Evolutionary conservation across 805 yeast species (phyloP), one percentile per base, ranked within the genome.

Genomic region (Teunomyces tritomae): DNA sequence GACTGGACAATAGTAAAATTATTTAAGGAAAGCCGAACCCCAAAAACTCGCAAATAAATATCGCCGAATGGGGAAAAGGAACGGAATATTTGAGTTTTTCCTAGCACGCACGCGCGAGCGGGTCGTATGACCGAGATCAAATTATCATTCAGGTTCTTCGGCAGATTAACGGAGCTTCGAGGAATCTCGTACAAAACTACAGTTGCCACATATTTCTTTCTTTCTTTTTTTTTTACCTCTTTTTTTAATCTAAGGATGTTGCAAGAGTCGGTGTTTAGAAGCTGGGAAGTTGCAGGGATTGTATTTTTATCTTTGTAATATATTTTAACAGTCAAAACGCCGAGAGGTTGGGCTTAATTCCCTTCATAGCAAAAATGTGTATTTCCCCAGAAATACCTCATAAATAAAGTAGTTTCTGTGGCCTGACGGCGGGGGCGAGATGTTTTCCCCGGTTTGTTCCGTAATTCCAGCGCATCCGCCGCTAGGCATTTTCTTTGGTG

Each of bases 1-100:
- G 24, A 1, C 24, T 20, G 24, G 24, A 20, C 6, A 29, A 24
- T n/a, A 9, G 11, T 8, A 34, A 0, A 34, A 16, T 4, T 3
- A 14, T 32, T 32, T 16, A 16, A 32, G 34, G 34, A 32, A 32
- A 32, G 9, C 17, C 34, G 34, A 32, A 32, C 34, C 10, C 13
- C 8, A 32, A 30, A 30, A 32, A 32, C 16, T 3, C 34, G 14
- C 13, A 7, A 7, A 13, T 5, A n/a, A 13, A 30, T 9, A 14
- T 26, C 14, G 13, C 40, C 40, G 8, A 37, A 37, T 37, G 40
- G 40, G 40, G 40, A 37, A 37, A 37, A 37, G 40, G 40, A 37
- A 37, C 40, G 40, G 40, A 37, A 37, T 20, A 37, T 24, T 37
- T 24, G 26, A 20, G 10, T 11, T 24, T 37, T 37, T 37, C 17